Base-by-base conservation (phyloP, 2,329 filamentous ascomycete species). In the Claviceps purpurea region DNA sequence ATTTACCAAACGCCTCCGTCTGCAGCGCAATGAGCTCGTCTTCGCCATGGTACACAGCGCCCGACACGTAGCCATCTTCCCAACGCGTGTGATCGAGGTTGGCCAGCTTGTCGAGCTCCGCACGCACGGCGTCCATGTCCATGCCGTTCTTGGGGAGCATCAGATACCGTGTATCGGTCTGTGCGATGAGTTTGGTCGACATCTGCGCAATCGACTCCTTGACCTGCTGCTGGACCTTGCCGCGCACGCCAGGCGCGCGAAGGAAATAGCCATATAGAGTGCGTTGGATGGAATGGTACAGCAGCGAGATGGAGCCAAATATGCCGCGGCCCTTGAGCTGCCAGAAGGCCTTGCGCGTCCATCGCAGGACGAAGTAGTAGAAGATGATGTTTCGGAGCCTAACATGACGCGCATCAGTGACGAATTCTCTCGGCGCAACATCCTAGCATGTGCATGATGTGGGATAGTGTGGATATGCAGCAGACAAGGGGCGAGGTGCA, bases 41-140 rank as follows among this genome's bases (percentile, higher is more conserved):
- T 50, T 93, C 93, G 57, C 93, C 93, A 64, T 97, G 91, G 65
- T 98, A 98, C 38, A 98, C 93, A 30, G 93, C 91, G 34, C 93
- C 93, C 43, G 87, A 94, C 51, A 98, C 93, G 57, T 81, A 84
- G 8, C 93, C 93, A 67, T 97, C 91, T 70, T 98, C 93, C 93
- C 93, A 98, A 57, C 86, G 80, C 2, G 90, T 95, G 69, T 97
- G 93, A 61, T 96, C 85, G 86, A 98, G 87, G 48, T 77, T 82
- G 16, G 84, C 82, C 58, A 98, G 74, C 58, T 81, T 79, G 55
- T 84, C 79, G 56, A 98, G 77, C 73, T 96, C 91, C 55, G 81
- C 79, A 59, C 82, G 80, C 43, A 98, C 78, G 56, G 83, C 81
- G 18, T 96, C 89, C 43, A 84, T 76, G 26, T 79, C 76, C 84